Percentiles rank a stretch among this genome's conserved stretches.
Conservation (phyloP, 2,329 filamentous ascomycete species). For the Pseudogymnoascus sp. region DNA sequence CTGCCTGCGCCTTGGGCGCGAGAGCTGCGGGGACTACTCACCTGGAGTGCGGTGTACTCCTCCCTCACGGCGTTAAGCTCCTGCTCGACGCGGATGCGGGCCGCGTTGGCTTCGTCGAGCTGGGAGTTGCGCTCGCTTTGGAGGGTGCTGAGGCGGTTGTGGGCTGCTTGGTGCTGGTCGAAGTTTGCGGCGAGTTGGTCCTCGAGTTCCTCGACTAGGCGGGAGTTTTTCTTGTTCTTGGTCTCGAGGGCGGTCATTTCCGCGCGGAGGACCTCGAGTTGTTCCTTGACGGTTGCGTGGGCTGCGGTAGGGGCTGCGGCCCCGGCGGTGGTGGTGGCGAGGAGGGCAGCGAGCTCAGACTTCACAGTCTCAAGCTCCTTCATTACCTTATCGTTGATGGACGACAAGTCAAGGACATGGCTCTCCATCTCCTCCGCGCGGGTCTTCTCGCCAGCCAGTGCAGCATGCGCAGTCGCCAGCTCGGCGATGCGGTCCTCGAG, state of each 20-base stretch:
- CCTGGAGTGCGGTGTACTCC: constrained; percentile 67
- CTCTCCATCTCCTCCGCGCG: constrained; percentile 51
- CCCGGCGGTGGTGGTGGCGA: constrained; percentile 40
- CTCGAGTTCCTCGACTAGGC: constrained; percentile 90
- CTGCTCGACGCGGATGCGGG: constrained; percentile 54
- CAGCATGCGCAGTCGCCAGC: constrained; percentile 51
- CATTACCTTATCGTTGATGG: constrained; percentile 52
- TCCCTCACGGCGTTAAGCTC: constrained; percentile 62
- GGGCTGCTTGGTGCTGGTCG: constrained; percentile 80
- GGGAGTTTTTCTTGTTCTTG: constrained; percentile 82
- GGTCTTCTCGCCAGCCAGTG: constrained; percentile 51
- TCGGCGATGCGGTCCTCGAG: constrained; percentile 55
- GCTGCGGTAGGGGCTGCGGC: constrained; percentile 35
- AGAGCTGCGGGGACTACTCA: constrained; percentile 19
- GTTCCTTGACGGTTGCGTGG: constrained; percentile 44
- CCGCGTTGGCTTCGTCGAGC: constrained; percentile 69
- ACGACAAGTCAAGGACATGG: constrained; percentile 48
- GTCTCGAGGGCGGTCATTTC: constrained; percentile 56
- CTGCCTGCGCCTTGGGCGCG: not conserved
- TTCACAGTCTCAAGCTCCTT: constrained; percentile 57
- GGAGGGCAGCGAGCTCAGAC: constrained; percentile 44
- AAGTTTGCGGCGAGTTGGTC: constrained; percentile 94
- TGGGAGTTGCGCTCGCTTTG: constrained; percentile 67
- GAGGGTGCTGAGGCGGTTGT: constrained; percentile 77
- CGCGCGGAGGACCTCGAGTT: constrained; percentile 56